Conservation (phyloP, 2,329 filamentous ascomycete genomes). For the Talaromyces sp. region DNA sequence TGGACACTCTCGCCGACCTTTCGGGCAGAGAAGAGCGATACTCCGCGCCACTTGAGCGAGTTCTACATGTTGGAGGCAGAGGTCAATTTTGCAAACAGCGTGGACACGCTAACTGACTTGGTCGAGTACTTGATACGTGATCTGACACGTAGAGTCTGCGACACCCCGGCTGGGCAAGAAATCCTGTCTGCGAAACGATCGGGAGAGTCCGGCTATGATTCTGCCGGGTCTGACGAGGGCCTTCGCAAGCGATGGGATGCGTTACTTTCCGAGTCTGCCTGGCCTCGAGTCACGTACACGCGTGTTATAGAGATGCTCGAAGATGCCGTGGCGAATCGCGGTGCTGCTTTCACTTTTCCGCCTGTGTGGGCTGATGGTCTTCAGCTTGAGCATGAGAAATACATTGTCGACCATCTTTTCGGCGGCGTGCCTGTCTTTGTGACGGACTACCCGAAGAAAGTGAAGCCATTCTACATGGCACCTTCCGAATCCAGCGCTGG, state of each 20-base stretch:
- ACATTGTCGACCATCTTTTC: constrained; percentile 64
- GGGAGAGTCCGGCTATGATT: constrained; percentile 37
- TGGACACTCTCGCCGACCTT: constrained; percentile 95
- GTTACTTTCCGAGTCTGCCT: constrained; percentile 50
- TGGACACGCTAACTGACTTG: constrained; percentile 69
- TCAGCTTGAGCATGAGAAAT: constrained; percentile 89
- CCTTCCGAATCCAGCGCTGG: constrained; percentile 36
- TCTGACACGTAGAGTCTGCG: constrained; percentile 45
- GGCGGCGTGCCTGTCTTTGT: constrained; percentile 72
- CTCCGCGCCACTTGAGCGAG: constrained; percentile 86
- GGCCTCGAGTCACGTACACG: constrained; percentile 79
- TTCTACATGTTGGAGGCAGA: constrained; percentile 99
- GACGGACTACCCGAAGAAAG: constrained; percentile 79
- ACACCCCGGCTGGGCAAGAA: constrained; percentile 49
- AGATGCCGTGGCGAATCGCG: constrained; percentile 46
- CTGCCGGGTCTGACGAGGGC: constrained; percentile 31
- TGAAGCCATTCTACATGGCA: constrained; percentile 91
- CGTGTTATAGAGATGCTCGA: constrained; percentile 67
- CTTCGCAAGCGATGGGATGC: constrained; percentile 68
- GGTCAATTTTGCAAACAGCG: constrained; percentile 66
- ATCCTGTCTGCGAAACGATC: constrained; percentile 44
- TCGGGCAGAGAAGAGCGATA: constrained; percentile 87
- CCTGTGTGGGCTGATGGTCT: constrained; percentile 69
- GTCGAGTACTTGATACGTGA: constrained; percentile 70
- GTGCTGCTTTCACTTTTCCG: constrained; percentile 56